phyloP scores from a whole-genome alignment of 2,329 filamentous ascomycete genomes.

The Aspergillus intermedius region DNA sequence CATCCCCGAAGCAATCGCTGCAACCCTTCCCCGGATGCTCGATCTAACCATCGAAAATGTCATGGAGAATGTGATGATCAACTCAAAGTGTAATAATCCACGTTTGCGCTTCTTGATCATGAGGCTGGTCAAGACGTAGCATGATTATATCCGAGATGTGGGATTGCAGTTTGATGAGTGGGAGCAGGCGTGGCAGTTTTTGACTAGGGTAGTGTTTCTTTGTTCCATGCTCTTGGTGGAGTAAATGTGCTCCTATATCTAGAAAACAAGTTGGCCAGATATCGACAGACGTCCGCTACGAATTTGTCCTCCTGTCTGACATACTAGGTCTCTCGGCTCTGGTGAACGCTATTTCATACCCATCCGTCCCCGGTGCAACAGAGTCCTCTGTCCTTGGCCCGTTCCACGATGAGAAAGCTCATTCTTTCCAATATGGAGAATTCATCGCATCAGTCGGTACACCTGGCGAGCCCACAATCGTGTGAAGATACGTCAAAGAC shows the following conservation, averaged over 20 bases:
- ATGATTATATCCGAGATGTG: slow-evolving; percentile 8
- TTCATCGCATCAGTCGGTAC: background rate
- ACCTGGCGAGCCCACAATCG: background rate
- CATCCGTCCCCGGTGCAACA: background rate
- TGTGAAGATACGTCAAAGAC: background rate
- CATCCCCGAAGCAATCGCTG: background rate
- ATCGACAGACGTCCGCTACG: slow-evolving; percentile 9
- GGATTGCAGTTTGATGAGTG: slow-evolving; percentile 8
- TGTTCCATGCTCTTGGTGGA: background rate
- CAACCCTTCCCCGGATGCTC: slow-evolving; percentile 3
- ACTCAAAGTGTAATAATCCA: slow-evolving; percentile 7
- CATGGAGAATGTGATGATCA: slow-evolving; percentile 10
- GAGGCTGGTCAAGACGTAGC: slow-evolving; percentile 4
- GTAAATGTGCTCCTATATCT: too few species aligned
- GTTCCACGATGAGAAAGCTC: background rate
- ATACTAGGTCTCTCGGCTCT: background rate
- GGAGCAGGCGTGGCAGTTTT: slow-evolving; percentile 9
- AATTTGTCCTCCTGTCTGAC: slow-evolving; percentile 5
- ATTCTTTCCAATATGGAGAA: background rate
- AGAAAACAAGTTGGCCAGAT: slow-evolving; percentile 8
- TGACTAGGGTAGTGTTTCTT: slow-evolving; percentile 4
- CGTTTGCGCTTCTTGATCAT: slow-evolving; percentile 6
- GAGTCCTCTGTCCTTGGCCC: background rate
- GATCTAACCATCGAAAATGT: slow-evolving; percentile 8
- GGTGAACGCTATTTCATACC: background rate